Percentiles rank a stretch among this genome's conserved stretches.
Evolutionary conservation across 192 early-diverging fungal species (phyloP).

Genomic region (Backusella psychrophila): DNA sequence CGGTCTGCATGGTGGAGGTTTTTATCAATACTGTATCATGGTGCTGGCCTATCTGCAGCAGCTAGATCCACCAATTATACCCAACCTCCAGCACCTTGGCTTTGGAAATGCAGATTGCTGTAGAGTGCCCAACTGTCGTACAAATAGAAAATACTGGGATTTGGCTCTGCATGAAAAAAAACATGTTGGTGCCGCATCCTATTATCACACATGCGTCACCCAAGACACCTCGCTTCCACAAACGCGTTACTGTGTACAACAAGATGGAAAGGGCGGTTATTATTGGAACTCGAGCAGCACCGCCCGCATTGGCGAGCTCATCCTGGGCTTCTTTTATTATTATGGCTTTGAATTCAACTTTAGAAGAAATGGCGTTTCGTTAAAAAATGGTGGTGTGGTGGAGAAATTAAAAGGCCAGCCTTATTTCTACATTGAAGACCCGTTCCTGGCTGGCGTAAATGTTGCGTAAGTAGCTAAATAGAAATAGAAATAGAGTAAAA

Average conservation of each 20-base stretch:
- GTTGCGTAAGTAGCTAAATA: neutral
- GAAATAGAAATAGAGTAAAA: neutral
- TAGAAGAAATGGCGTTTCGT: neutral
- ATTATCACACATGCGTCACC: neutral
- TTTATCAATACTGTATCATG: neutral
- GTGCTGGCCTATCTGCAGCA: neutral
- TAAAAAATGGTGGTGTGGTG: neutral
- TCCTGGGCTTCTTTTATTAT: constrained; percentile 8
- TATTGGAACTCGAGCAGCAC: neutral
- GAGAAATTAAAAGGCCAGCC: neutral
- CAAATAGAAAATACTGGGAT: constrained; percentile 2
- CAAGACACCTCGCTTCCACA: neutral
- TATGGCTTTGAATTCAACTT: constrained; percentile 2
- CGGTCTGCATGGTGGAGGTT: neutral
- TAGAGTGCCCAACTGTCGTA: neutral
- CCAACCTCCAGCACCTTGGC: neutral
- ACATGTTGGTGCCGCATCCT: neutral
- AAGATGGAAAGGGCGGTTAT: neutral
- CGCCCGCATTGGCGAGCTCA: neutral
- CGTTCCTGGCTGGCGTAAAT: neutral
- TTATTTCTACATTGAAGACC: neutral
- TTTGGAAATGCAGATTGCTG: neutral
- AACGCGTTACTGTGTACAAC: neutral
- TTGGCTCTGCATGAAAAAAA: too few relatives aligned
- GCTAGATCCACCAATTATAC: constrained; percentile 7